Percentiles rank a stretch among this genome's conserved stretches.
Conservation (phyloP, 768 basidiomycete genomes). For the Mrakia blollopis region DNA sequence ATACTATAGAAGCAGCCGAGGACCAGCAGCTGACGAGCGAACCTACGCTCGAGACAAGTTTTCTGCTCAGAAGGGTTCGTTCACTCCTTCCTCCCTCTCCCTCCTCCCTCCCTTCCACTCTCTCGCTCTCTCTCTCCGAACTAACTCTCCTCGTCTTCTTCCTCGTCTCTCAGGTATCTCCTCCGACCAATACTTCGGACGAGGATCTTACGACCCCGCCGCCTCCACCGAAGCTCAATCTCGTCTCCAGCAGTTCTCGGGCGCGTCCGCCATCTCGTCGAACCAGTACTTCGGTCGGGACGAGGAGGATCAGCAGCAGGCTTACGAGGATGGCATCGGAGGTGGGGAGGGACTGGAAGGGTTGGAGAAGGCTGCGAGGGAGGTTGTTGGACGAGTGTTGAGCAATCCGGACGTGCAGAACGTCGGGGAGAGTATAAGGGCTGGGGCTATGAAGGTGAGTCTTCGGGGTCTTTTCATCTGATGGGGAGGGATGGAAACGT, state of each 20-base stretch:
- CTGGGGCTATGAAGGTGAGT: constrained; percentile 74
- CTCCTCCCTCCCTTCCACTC: neutral
- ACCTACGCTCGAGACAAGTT: constrained; percentile 87
- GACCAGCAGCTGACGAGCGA: constrained; percentile 38
- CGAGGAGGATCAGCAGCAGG: constrained; percentile 58
- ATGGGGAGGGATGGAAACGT: neutral
- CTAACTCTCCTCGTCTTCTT: too few relatives aligned
- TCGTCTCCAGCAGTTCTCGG: constrained; percentile 77
- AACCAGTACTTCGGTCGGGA: constrained; percentile 93
- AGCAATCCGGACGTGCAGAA: constrained; percentile 85
- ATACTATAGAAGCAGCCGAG: constrained; percentile 39
- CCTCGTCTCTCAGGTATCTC: constrained; percentile 61
- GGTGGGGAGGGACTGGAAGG: constrained; percentile 56
- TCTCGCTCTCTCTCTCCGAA: neutral
- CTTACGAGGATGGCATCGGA: constrained; percentile 50
- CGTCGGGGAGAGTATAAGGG: constrained; percentile 68
- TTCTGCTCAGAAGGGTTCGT: constrained; percentile 67
- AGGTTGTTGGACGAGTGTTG: constrained; percentile 66
- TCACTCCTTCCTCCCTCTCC: neutral
- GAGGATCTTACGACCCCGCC: constrained; percentile 75
- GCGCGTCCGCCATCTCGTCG: constrained; percentile 88
- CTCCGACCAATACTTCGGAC: constrained; percentile 94
- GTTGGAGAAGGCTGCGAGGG: constrained; percentile 63
- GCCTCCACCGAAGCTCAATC: constrained; percentile 69
- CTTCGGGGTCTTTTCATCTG: neutral